Evolutionary conservation across 2,329 filamentous ascomycete genomes (phyloP).

Genomic region (Talaromyces marneffei): DNA sequence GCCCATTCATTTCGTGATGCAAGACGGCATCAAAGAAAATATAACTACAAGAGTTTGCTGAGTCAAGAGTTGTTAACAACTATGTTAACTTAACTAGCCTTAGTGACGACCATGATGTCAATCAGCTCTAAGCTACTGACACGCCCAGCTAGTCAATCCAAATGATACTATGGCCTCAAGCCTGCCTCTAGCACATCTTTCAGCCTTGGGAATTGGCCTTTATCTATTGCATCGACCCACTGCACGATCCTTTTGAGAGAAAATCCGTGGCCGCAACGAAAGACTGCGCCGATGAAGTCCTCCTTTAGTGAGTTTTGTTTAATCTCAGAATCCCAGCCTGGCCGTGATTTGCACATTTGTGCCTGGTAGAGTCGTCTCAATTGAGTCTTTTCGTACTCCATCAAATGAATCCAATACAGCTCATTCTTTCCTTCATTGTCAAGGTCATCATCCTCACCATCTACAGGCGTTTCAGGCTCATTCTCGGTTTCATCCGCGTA

Average conservation of each 20-base stretch:
- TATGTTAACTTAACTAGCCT: too few relatives aligned
- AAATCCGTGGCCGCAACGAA: background rate
- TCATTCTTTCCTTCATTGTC: background rate
- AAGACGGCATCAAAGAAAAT: too few relatives aligned
- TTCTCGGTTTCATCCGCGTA: conserved; percentile 5
- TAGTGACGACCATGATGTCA: too few relatives aligned
- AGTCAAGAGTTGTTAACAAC: too few relatives aligned
- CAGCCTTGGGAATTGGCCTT: background rate
- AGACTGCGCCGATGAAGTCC: background rate
- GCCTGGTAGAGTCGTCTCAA: conserved; percentile 16
- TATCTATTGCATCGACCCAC: conserved; percentile 2
- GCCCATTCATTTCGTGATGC: too few relatives aligned
- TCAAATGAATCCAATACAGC: conserved; percentile 17
- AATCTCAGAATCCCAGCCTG: conserved; percentile 1
- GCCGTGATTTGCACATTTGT: conserved; percentile 16
- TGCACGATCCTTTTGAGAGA: background rate
- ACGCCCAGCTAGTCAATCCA: background rate
- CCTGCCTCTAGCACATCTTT: background rate
- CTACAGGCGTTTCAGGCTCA: background rate
- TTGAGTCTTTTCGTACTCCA: conserved; percentile 16
- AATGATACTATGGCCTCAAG: background rate
- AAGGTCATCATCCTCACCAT: background rate
- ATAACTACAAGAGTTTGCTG: too few relatives aligned
- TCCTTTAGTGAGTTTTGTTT: background rate
- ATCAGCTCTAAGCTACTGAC: too few relatives aligned